Evolutionary conservation across 441 rosid genomes (phyloP).

Genomic region (Arabidopsis hybrid): DNA sequence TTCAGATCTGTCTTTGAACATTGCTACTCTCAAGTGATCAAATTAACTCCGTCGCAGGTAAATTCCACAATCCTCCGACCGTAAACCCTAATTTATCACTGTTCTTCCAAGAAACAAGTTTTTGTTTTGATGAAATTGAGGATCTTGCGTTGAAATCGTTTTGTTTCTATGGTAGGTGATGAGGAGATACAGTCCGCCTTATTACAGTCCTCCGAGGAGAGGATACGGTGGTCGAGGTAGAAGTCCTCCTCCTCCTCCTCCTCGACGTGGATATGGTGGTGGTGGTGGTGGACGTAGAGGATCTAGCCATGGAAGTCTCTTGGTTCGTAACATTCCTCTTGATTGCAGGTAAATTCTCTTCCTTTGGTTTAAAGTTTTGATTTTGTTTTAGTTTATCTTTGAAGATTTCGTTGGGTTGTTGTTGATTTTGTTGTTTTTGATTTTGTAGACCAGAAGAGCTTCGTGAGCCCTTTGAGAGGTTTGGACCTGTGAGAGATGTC

Average conservation of each 20-base stretch:
- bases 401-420: neutral
- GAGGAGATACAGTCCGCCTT: slow-evolving; percentile 94
- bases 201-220: slow-evolving; percentile 91
- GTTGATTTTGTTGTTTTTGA: slow-evolving; percentile 1
- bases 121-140: neutral
- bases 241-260: slow-evolving; percentile 68
- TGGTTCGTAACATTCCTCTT: slow-evolving; percentile 91
- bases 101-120: neutral
- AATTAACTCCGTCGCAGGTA: slow-evolving; percentile 29
- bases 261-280: slow-evolving; percentile 71
- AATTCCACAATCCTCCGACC: neutral
- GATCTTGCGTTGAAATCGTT: slow-evolving; percentile 13
- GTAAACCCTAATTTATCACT: slow-evolving; percentile 22
- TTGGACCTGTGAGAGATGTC: slow-evolving; percentile 89
- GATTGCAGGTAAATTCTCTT: slow-evolving; percentile 76
- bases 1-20: slow-evolving; percentile 32
- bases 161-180: slow-evolving; percentile 25
- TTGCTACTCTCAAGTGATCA: slow-evolving; percentile 8
- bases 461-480: slow-evolving; percentile 85
- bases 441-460: slow-evolving; percentile 88
- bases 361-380: neutral
- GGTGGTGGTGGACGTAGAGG: slow-evolving; percentile 74
- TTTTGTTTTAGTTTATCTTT: neutral
- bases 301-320: slow-evolving; percentile 75
- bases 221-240: slow-evolving; percentile 78